These are phyloP conservation scores for Tylopilus rubrobrunneus DNA, from an alignment of 768 basidiomycete species.

Conservation along the genomic window DNA sequence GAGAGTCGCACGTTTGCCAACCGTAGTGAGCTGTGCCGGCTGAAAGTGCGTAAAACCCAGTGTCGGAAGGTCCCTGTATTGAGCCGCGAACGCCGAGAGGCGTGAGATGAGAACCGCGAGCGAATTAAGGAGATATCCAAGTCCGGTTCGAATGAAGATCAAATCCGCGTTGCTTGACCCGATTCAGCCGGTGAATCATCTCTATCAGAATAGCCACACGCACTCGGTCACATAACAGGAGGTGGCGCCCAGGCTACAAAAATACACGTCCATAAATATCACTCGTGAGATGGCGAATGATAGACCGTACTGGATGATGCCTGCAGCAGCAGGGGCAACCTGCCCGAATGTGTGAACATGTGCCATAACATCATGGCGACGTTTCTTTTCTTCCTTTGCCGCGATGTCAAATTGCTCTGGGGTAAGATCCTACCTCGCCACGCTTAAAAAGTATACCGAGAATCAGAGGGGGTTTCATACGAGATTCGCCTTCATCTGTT, in stretches of 20 bases:
- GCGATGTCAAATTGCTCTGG: slow-evolving; percentile 89
- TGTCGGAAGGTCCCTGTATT: slow-evolving; percentile 86
- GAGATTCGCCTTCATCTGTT: slow-evolving; percentile 92
- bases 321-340: slow-evolving; percentile 91
- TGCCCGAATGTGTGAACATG: slow-evolving; percentile 97
- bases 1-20: slow-evolving; percentile 92
- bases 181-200: slow-evolving; percentile 10
- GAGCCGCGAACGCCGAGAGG: slow-evolving; percentile 75
- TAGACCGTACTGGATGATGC: slow-evolving; percentile 82
- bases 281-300: slow-evolving; percentile 5
- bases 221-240: slow-evolving; percentile 99
- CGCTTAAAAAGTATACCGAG: slow-evolving; percentile 3
- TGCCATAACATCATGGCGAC: slow-evolving; percentile 99
- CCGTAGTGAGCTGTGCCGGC: slow-evolving; percentile 96
- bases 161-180: slow-evolving; percentile 87
- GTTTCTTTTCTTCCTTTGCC: slow-evolving; percentile 92
- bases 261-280: slow-evolving; percentile 9
- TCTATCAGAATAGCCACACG: slow-evolving; percentile 26
- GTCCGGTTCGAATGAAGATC: slow-evolving; percentile 89
- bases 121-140: slow-evolving; percentile 80
- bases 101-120: slow-evolving; percentile 90
- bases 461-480: slow-evolving; percentile 35
- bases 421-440: slow-evolving; percentile 61
- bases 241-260: slow-evolving; percentile 81
- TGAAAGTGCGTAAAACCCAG: slow-evolving; percentile 99